Percentiles rank a stretch among this genome's conserved stretches.
Evolutionary conservation across 2,329 filamentous ascomycete genomes (phyloP).

Genomic region (Aspergillus puulaauensis): DNA sequence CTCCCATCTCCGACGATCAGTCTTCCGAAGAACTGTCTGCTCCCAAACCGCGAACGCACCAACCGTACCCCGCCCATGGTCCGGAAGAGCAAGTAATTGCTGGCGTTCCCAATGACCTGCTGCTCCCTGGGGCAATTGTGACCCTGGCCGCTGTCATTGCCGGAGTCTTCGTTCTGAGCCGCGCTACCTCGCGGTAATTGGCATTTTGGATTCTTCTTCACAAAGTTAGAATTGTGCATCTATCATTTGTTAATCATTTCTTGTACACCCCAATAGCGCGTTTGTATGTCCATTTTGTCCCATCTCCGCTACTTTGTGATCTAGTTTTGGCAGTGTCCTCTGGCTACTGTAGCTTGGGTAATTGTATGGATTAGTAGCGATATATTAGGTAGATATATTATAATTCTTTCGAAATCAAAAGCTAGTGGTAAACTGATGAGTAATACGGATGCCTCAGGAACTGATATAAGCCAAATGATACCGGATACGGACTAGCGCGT

Average conservation of each 20-base stretch:
- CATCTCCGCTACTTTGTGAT: constrained; percentile 15
- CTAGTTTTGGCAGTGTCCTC: constrained; percentile 26
- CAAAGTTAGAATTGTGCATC: constrained; percentile 9
- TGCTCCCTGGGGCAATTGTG: constrained; percentile 90
- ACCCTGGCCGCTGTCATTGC: constrained; percentile 93
- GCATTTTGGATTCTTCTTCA: background rate
- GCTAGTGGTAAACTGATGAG: background rate
- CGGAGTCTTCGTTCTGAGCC: constrained; percentile 85
- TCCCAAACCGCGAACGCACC: constrained; percentile 43
- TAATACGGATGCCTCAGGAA: constrained; percentile 4
- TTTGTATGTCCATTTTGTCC: constrained; percentile 5
- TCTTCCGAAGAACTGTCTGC: constrained; percentile 44
- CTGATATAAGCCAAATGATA: background rate
- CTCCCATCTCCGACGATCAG: constrained; percentile 52
- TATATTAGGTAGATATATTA: background rate
- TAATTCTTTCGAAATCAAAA: background rate
- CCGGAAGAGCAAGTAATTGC: constrained; percentile 77
- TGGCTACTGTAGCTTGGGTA: constrained; percentile 22
- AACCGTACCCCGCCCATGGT: constrained; percentile 48
- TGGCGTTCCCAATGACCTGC: constrained; percentile 89
- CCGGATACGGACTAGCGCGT: constrained; percentile 19
- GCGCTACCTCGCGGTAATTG: constrained; percentile 53
- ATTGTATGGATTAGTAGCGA: constrained; percentile 5
- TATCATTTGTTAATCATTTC: constrained; percentile 6
- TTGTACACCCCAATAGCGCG: constrained; percentile 14